These are phyloP conservation scores for Solanum infundibuliforme DNA, from an alignment of 257 asterid genomes.

Conservation along the genomic window DNA sequence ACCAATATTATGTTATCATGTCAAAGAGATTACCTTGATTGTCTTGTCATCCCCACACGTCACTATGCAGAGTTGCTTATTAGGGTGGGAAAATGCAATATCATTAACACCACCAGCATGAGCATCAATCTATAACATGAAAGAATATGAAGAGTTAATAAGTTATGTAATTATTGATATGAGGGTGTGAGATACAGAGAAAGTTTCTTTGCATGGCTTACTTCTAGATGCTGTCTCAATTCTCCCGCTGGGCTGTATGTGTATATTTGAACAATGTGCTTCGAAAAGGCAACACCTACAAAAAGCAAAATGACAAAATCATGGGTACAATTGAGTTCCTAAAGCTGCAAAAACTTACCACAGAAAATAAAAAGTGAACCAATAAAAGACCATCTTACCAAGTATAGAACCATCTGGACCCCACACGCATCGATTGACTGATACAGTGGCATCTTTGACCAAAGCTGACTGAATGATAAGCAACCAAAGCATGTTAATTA, in stretches of 20 bases:
- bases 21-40: constrained; percentile 43
- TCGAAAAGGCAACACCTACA: constrained; percentile 86
- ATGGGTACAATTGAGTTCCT: background rate
- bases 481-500: background rate
- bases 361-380: background rate
- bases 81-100: constrained; percentile 87
- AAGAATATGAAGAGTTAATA: background rate
- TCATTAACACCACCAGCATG: constrained; percentile 90
- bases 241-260: constrained; percentile 76
- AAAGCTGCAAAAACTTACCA: background rate
- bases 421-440: constrained; percentile 93
- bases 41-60: constrained; percentile 95
- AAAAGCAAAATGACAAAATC: constrained; percentile 9
- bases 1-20: background rate
- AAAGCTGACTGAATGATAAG: constrained; percentile 55
- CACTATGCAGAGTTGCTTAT: constrained; percentile 80
- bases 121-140: constrained; percentile 66
- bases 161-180: background rate
- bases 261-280: constrained; percentile 86
- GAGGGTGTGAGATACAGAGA: background rate
- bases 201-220: constrained; percentile 12
- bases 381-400: constrained; percentile 30
- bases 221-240: constrained; percentile 81
- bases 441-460: constrained; percentile 79
- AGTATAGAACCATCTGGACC: constrained; percentile 95